phyloP scores from a whole-genome alignment of 139 green algal species.

The Coelastrella sp. region DNA sequence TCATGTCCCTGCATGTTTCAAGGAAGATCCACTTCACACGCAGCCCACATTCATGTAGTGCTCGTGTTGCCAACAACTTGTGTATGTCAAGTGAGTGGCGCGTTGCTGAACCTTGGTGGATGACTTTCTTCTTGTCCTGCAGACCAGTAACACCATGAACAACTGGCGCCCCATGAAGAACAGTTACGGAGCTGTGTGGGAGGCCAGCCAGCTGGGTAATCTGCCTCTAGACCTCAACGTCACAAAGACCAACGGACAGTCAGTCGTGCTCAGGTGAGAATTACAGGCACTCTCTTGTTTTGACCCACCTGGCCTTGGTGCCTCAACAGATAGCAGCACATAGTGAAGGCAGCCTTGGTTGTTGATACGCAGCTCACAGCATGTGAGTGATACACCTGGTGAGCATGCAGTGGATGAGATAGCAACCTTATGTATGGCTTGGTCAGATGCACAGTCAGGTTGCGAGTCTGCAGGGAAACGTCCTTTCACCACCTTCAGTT shows the following conservation, averaged over 20 bases:
- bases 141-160: background rate
- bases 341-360: no score
- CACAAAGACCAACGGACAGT: background rate
- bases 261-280: background rate
- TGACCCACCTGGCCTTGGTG: background rate
- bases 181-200: slow-evolving; percentile 24
- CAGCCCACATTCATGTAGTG: background rate
- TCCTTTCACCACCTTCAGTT: no score
- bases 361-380: no score
- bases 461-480: no score
- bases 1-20: background rate
- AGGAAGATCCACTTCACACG: background rate
- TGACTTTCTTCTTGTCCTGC: background rate
- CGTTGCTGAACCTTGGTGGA: background rate
- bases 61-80: background rate
- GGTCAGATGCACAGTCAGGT: no score
- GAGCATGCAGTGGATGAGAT: no score
- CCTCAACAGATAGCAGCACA: background rate
- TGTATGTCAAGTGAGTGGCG: no score
- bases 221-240: slow-evolving; percentile 9
- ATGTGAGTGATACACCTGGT: no score
- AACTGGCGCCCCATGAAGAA: slow-evolving; percentile 30
- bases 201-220: background rate
- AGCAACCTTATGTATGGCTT: no score
- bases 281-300: background rate